phyloP scores from a whole-genome alignment of 2,329 filamentous ascomycete species.

The Clonostachys rosea region DNA sequence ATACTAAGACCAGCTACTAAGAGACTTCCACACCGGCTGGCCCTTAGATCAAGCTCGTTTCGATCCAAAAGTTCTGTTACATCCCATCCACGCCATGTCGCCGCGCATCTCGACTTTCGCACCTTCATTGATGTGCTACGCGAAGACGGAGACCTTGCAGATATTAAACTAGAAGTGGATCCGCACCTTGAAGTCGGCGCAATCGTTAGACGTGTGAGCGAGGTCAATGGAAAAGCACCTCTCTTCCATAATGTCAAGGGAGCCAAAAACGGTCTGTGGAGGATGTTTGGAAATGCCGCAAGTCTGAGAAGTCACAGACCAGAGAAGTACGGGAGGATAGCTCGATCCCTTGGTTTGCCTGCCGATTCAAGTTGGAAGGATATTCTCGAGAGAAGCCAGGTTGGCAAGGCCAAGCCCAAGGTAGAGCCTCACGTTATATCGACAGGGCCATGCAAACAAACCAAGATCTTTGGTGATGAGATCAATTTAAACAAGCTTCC shows the following conservation, averaged over 20 bases:
- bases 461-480: conserved; percentile 24
- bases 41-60: too few species aligned
- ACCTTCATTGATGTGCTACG: conserved; percentile 36
- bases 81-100: background rate
- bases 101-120: conserved; percentile 31
- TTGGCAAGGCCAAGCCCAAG: conserved; percentile 20
- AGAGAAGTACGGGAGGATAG: conserved; percentile 32
- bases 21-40: too few species aligned
- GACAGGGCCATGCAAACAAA: conserved; percentile 36
- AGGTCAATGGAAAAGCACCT: conserved; percentile 39
- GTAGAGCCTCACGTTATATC: conserved; percentile 25
- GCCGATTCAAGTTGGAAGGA: conserved; percentile 26
- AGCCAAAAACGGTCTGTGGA: conserved; percentile 34
- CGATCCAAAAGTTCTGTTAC: too few species aligned
- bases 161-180: conserved; percentile 35
- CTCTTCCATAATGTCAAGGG: conserved; percentile 48
- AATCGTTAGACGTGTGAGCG: conserved; percentile 37
- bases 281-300: conserved; percentile 39
- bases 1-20: too few species aligned
- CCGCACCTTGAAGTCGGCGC: conserved; percentile 39
- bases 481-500: conserved; percentile 38
- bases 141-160: conserved; percentile 34
- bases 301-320: conserved; percentile 22
- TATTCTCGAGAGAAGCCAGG: conserved; percentile 30
- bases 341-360: conserved; percentile 31